A percentile compares a stretch with the other conserved stretches of the same genome.
Conservation (phyloP, 768 basidiomycete genomes). For the Phylloporus sp. region DNA sequence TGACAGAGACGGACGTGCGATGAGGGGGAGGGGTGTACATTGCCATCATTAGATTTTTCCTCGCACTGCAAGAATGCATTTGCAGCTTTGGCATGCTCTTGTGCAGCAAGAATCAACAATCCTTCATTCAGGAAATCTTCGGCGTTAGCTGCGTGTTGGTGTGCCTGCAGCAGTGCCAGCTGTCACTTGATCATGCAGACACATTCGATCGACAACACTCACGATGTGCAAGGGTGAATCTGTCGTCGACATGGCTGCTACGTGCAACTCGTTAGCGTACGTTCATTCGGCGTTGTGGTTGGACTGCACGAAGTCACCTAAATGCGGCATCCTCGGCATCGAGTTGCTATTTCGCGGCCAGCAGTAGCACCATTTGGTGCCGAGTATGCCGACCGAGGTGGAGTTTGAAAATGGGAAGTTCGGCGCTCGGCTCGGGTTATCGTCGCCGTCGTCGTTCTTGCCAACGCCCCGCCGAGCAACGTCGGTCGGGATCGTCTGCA, state of each 20-base stretch:
- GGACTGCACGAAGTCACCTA: neutral
- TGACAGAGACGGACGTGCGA: conserved; percentile 1
- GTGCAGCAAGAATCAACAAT: conserved; percentile 63
- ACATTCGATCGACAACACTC: conserved; percentile 12
- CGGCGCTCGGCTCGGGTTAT: conserved; percentile 9
- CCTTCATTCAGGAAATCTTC: conserved; percentile 67
- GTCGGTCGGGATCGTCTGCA: neutral
- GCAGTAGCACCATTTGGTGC: conserved; percentile 7
- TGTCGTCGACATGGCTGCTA: conserved; percentile 33
- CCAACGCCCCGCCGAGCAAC: conserved; percentile 12
- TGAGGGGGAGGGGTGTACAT: conserved; percentile 40
- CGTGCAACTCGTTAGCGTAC: neutral
- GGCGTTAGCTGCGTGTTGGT: conserved; percentile 76
- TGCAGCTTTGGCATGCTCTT: conserved; percentile 73
- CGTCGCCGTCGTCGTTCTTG: conserved; percentile 13
- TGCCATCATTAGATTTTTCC: conserved; percentile 67
- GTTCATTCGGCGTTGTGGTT: conserved; percentile 1
- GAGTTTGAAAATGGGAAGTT: conserved; percentile 27
- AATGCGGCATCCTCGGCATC: neutral
- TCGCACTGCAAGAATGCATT: conserved; percentile 69
- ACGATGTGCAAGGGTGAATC: conserved; percentile 52
- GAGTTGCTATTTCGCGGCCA: neutral
- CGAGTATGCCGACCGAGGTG: conserved; percentile 21
- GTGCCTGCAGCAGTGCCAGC: conserved; percentile 69
- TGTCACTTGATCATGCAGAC: conserved; percentile 3